Percentiles rank a stretch among this genome's conserved stretches.
Evolutionary conservation across 148 eudicot genomes (phyloP).

Genomic region (Diospyros kaki): DNA sequence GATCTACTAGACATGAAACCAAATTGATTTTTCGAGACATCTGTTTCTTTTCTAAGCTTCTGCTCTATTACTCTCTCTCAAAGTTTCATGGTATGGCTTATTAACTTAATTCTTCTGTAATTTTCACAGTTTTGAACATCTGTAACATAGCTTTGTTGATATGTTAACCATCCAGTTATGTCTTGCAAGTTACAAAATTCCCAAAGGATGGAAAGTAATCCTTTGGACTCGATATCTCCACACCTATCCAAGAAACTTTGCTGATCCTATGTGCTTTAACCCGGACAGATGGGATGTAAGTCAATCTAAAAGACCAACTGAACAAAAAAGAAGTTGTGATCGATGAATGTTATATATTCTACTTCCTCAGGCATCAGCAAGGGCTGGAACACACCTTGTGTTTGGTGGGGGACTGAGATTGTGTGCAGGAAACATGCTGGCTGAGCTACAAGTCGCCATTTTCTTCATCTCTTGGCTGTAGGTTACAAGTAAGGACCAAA

Average conservation of each 20-base stretch:
- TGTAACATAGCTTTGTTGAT: too few species aligned
- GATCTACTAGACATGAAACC: too few species aligned
- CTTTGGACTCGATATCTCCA: constrained; percentile 58
- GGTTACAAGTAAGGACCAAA: constrained; percentile 38
- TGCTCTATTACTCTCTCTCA: too few species aligned
- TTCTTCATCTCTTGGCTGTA: constrained; percentile 43
- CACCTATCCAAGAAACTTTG: constrained; percentile 43
- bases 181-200: constrained; percentile 38
- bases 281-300: constrained; percentile 66
- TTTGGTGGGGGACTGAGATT: constrained; percentile 53
- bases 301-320: too few species aligned
- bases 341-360: background rate
- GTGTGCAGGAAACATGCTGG: constrained; percentile 49
- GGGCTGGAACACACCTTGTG: constrained; percentile 34
- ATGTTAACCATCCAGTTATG: too few species aligned
- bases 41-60: too few species aligned
- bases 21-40: too few species aligned
- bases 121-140: too few species aligned
- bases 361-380: constrained; percentile 25
- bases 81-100: too few species aligned
- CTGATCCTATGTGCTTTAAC: constrained; percentile 47
- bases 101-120: too few species aligned
- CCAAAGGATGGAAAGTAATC: constrained; percentile 46
- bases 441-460: constrained; percentile 36
- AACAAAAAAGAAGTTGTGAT: background rate